Base-by-base conservation (phyloP, 208 protist genomes). In the Leishmania major region DNA sequence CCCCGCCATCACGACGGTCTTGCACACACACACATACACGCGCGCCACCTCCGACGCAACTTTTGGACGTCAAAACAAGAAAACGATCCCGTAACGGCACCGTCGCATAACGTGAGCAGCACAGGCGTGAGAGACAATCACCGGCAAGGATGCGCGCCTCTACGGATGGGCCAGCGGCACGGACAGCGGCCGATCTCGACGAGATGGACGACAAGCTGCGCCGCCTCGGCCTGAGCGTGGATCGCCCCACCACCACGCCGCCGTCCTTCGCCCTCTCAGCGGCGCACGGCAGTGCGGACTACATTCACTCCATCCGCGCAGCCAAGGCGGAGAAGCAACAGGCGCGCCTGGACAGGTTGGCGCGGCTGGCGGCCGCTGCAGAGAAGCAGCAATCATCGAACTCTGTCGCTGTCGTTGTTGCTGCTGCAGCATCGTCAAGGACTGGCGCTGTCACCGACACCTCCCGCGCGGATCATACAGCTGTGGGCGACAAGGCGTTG, bases 181-280 rank as follows among this genome's bases (percentile, higher is more conserved):
- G 93, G 55, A 94, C 90, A 1, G 83, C 86, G 13, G 77, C 82
- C 0, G 90, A 82, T 25, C 77, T 97, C 43, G 88, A 92, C 79
- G 83, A 72, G 5, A 94, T 97, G 92, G 94, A 97, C 66, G 91
- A 96, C 55, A 96, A 93, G 67, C 86, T 97, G 69, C 87, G 90
- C 11, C 91, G 89, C 35, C 79, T 96, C 4, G 94, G 94, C 10
- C 82, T 97, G 4, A 74, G 82, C 60, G 78, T 86, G 1, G 83
- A 84, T 31, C 76, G 86, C 60, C 45, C 77, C 62, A 45, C 62
- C 43, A 85, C 17, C 51, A 67, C 22, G 62, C 72, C 43, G 75
- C 62, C 17, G 79, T 78, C 55, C 64, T 49, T 11, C 8, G 11
- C 22, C 19, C 25, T 3, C 74, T 25, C 47, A 79, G 31, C 49